A percentile compares a stretch with the other conserved stretches of the same genome.
Evolutionary conservation across 148 eudicot species (phyloP).

Genomic region (Rhododendron ovatum): DNA sequence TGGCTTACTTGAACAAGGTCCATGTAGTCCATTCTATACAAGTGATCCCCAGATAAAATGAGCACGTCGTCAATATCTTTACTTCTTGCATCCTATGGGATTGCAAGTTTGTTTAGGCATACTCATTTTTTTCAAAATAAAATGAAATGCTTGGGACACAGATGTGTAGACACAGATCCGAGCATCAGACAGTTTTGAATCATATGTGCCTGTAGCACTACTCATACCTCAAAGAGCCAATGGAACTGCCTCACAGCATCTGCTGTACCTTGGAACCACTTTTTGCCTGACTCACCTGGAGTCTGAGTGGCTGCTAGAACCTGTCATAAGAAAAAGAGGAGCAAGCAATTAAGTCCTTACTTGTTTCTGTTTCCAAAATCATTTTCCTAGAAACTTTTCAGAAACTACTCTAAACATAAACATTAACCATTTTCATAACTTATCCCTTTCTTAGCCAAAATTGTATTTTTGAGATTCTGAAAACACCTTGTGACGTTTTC

Average conservation of each 20-base stretch:
- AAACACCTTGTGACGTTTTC: background rate
- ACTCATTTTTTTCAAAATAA: background rate
- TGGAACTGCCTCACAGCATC: conserved; percentile 96
- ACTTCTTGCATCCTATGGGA: conserved; percentile 81
- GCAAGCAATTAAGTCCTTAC: background rate
- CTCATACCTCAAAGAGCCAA: conserved; percentile 78
- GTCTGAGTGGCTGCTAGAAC: conserved; percentile 98
- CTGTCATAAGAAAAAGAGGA: conserved; percentile 20
- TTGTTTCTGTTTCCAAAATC: background rate
- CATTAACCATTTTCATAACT: background rate
- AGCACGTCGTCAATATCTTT: conserved; percentile 89
- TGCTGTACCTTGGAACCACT: conserved; percentile 97
- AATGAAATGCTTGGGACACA: background rate
- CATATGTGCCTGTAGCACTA: background rate
- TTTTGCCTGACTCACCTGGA: conserved; percentile 83
- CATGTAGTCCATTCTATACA: conserved; percentile 95
- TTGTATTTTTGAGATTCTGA: background rate
- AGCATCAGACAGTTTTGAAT: background rate
- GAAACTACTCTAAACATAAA: background rate
- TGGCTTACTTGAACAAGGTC: conserved; percentile 75
- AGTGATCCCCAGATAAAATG: conserved; percentile 94
- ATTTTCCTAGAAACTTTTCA: background rate
- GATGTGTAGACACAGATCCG: background rate
- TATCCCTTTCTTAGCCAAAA: background rate
- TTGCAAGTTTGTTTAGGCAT: background rate